Base-by-base conservation (phyloP, 768 basidiomycete genomes). In the Galerina marginata region DNA sequence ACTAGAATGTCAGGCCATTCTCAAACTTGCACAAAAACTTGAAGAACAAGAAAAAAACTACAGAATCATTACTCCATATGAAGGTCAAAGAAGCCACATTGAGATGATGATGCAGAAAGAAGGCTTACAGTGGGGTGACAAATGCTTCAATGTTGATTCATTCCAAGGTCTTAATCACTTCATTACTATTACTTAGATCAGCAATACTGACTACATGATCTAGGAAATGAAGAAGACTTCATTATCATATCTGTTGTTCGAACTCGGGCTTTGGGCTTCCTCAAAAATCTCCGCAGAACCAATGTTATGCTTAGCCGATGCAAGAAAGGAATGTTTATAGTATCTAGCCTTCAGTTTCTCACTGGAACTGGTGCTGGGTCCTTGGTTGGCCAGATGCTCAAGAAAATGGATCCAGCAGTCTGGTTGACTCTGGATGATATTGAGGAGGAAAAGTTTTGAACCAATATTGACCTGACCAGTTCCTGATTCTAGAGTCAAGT, bases 271-370 rank as follows among this genome's bases (percentile, higher is more conserved):
- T 76, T 89, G 48, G 93, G 92, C 4, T 95, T 95, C 64, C 77
- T 95, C 37, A 68, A 72, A 12, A 87, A 87, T 66, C 64, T 80
- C 9, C 81, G 88, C 29, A 81, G 93, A 15, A 88, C 90, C 54
- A 94, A 95, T 86, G 92, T 95, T 59, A 93, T 95, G 91, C 86
- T 94, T 7, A 89, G 87, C 48, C 84, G 93, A 39, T 92, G 89
- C 80, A 89, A 89, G 71, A 79, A 75, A 51, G 88, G 86, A 33
- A 93, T 94, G 91, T 86, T 86, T 59, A 89, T 95, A 65, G 77
- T 89, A 53, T 80, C 88, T 20, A 90, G 79, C 65, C 76, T 77
- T 63, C 75, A 75, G 15, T 94, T 93, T 68, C 75, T 94, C 42
- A 64, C 68, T n/a, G 81, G 82, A 9, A 67, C 72, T 67, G 91